phyloP scores from a whole-genome alignment of 2,329 filamentous ascomycete genomes.

The Amylocarpus encephaloides region DNA sequence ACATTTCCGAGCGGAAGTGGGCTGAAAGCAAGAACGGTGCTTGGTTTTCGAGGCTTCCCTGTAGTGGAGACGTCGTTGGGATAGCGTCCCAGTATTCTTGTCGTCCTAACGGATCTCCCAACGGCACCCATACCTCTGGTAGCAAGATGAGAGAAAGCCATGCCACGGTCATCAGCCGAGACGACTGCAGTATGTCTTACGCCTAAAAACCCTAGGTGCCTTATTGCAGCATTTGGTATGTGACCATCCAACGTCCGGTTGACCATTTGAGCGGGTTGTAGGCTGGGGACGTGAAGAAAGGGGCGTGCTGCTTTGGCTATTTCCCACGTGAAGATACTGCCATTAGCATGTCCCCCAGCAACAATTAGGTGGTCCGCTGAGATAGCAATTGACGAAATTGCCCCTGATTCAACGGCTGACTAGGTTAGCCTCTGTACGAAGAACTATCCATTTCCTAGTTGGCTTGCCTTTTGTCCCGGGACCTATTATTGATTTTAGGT shows the following conservation, averaged over 20 bases:
- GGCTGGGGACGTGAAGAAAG: slow-evolving; percentile 78
- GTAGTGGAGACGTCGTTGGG: slow-evolving; percentile 57
- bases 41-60: slow-evolving; percentile 74
- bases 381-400: slow-evolving; percentile 79
- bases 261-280: slow-evolving; percentile 59
- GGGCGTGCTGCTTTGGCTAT: slow-evolving; percentile 73
- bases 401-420: slow-evolving; percentile 79
- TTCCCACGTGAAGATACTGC: slow-evolving; percentile 97
- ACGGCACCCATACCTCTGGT: slow-evolving; percentile 84
- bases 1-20: slow-evolving; percentile 90
- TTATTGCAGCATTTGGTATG: slow-evolving; percentile 66
- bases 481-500: slow-evolving; percentile 87
- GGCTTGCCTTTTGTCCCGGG: slow-evolving; percentile 77
- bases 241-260: slow-evolving; percentile 74
- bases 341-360: slow-evolving; percentile 81
- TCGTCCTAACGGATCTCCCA: slow-evolving; percentile 80
- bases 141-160: slow-evolving; percentile 97
- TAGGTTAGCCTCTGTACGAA: slow-evolving; percentile 28
- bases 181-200: slow-evolving; percentile 91
- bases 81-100: slow-evolving; percentile 85
- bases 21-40: slow-evolving; percentile 88
- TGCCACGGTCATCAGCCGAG: slow-evolving; percentile 88
- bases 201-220: slow-evolving; percentile 91
- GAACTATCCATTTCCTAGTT: slow-evolving; percentile 1
- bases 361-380: slow-evolving; percentile 92